Conservation (phyloP, 2,329 filamentous ascomycete species). For the Thermothelomyces thermophilus region DNA sequence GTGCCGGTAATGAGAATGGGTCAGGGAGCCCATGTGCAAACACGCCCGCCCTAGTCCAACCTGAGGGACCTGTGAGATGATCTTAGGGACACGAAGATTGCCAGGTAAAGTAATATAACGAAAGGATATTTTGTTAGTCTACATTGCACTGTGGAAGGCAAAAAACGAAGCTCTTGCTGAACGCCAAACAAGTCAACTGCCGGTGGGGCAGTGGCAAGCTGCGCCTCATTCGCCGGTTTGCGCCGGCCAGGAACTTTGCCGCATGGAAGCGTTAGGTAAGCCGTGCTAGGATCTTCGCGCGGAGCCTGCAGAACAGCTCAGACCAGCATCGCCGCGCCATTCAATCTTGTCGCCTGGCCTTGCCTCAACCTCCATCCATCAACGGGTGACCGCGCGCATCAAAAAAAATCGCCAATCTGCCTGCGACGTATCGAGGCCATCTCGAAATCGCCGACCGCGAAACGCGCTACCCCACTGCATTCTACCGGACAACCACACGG, state of each 20-base stretch:
- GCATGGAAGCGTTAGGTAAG: slow-evolving; percentile 18
- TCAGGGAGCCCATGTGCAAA: no score
- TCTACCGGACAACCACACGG: slow-evolving; percentile 35
- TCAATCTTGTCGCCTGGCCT: slow-evolving; percentile 25
- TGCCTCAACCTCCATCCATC: slow-evolving; percentile 37
- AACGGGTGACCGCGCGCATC: slow-evolving; percentile 51
- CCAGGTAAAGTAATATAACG: no score
- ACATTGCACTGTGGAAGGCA: no score
- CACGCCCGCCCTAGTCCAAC: no score
- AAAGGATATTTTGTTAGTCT: no score
- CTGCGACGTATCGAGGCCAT: slow-evolving; percentile 54
- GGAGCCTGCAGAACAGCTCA: slow-evolving; percentile 18
- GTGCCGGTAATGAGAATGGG: no score
- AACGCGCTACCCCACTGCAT: slow-evolving; percentile 49
- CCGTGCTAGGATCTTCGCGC: slow-evolving; percentile 21
- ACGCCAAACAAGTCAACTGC: no score
- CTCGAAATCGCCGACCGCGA: slow-evolving; percentile 46
- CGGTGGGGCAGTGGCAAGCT: not conserved
- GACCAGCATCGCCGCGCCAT: slow-evolving; percentile 25
- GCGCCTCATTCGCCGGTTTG: slow-evolving; percentile 1
- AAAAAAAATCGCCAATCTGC: slow-evolving; percentile 55
- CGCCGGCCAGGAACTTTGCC: slow-evolving; percentile 4
- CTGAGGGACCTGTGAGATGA: no score
- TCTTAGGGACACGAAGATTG: no score
- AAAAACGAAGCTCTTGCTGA: no score